Percentiles rank a stretch among this genome's conserved stretches.
phyloP scores from a whole-genome alignment of 2,329 filamentous ascomycete species.

The Lecanosticta acicola region DNA sequence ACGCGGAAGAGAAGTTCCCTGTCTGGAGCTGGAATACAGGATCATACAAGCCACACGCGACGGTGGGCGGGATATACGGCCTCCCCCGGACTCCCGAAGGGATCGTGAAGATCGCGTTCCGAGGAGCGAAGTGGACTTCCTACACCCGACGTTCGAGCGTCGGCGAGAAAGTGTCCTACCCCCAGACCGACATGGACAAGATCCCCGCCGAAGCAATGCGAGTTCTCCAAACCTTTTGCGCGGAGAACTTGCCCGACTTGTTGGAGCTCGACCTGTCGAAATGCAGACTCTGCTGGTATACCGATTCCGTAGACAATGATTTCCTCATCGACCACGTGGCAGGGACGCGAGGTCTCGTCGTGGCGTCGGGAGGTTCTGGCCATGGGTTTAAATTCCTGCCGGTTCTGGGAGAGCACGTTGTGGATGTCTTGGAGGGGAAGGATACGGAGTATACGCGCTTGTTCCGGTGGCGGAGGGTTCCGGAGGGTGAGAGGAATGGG shows the following conservation, averaged over 20 bases:
- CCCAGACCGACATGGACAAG: slow-evolving; percentile 14
- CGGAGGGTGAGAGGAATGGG: slow-evolving; percentile 23
- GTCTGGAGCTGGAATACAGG: slow-evolving; percentile 35
- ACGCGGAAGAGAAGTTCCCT: slow-evolving; percentile 43
- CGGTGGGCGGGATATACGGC: slow-evolving; percentile 23
- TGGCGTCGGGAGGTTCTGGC: slow-evolving; percentile 29
- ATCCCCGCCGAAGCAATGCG: slow-evolving; percentile 25
- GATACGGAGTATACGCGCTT: slow-evolving; percentile 23
- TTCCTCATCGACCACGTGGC: slow-evolving; percentile 28
- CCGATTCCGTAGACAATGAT: slow-evolving; percentile 38
- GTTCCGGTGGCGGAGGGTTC: slow-evolving; percentile 22
- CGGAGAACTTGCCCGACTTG: slow-evolving; percentile 42
- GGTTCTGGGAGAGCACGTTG: slow-evolving; percentile 27
- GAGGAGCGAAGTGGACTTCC: slow-evolving; percentile 27
- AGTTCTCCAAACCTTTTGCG: slow-evolving; percentile 17
- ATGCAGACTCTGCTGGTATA: slow-evolving; percentile 50
- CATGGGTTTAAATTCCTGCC: slow-evolving; percentile 34
- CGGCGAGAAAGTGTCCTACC: slow-evolving; percentile 17
- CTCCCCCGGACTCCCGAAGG: slow-evolving; percentile 22
- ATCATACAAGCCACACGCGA: slow-evolving; percentile 3
- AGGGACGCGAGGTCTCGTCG: slow-evolving; percentile 18
- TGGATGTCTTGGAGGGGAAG: slow-evolving; percentile 22
- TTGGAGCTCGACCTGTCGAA: slow-evolving; percentile 36
- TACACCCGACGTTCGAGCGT: slow-evolving; percentile 12
- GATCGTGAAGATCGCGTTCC: slow-evolving; percentile 24